A percentile compares a stretch with the other conserved stretches of the same genome.
phyloP scores from a whole-genome alignment of 2,329 filamentous ascomycete genomes.

The Claviceps africana region DNA sequence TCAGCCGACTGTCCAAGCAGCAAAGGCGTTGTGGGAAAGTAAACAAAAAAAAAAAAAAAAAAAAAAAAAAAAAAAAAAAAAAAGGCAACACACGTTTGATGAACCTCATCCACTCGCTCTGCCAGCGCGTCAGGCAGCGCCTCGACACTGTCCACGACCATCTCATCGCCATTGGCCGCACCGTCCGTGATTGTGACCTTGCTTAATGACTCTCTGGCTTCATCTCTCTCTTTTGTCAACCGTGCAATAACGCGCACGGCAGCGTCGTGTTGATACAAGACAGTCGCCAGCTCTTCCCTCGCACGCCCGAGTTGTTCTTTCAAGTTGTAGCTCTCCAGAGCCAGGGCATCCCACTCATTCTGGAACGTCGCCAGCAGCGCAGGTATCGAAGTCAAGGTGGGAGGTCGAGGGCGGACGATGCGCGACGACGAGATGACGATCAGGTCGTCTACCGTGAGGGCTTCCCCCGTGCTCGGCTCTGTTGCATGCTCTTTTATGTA shows the following conservation, averaged over 20 bases:
- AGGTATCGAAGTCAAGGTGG: constrained; percentile 89
- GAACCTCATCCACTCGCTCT: constrained; percentile 63
- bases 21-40: background rate
- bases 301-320: constrained; percentile 82
- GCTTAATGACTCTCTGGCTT: constrained; percentile 77
- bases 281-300: constrained; percentile 81
- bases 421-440: constrained; percentile 73
- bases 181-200: constrained; percentile 60
- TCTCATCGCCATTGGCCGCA: constrained; percentile 57
- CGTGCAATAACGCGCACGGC: constrained; percentile 91
- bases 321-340: constrained; percentile 81
- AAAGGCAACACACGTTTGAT: constrained; percentile 52
- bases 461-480: constrained; percentile 79
- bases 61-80: no score
- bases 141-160: constrained; percentile 74
- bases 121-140: constrained; percentile 58
- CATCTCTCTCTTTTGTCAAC: constrained; percentile 79
- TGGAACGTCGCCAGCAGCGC: constrained; percentile 89
- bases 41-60: no score
- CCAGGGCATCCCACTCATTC: constrained; percentile 93
- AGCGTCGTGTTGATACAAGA: constrained; percentile 93
- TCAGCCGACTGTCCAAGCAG: constrained; percentile 7
- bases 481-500: constrained; percentile 89
- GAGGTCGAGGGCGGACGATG: constrained; percentile 77
- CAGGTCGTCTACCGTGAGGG: constrained; percentile 71